These are phyloP conservation scores for Tetracladium setigerum DNA, from an alignment of 495 filamentous ascomycete species.

Conservation along the genomic window DNA sequence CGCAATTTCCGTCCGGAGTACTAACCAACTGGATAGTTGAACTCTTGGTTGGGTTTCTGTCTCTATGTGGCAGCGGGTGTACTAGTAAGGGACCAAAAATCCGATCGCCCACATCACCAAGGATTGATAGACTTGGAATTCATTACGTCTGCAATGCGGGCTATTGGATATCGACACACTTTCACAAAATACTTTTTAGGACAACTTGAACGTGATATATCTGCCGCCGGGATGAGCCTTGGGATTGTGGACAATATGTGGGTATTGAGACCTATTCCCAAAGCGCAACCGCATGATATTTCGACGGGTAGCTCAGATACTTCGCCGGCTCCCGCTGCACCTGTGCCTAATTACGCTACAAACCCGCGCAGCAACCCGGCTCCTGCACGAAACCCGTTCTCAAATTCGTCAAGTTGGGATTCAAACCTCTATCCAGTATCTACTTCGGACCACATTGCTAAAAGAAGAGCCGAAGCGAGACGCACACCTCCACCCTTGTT, in stretches of 20 bases:
- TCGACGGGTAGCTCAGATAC: background rate
- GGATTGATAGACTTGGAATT: constrained; percentile 78
- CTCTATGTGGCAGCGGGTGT: constrained; percentile 89
- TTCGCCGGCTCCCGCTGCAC: background rate
- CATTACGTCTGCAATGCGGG: constrained; percentile 77
- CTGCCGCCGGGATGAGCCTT: constrained; percentile 41
- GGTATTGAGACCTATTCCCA: no score
- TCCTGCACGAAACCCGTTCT: background rate
- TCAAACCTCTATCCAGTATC: background rate
- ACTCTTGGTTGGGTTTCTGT: constrained; percentile 91
- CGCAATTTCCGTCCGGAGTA: background rate
- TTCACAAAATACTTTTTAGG: constrained; percentile 90
- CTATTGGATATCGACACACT: constrained; percentile 76
- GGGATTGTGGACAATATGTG: no score
- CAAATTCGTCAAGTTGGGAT: background rate
- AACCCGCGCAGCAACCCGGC: background rate
- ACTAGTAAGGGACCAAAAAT: constrained; percentile 88
- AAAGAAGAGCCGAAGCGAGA: background rate
- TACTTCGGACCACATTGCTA: background rate
- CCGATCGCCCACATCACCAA: constrained; percentile 67
- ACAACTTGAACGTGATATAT: constrained; percentile 85
- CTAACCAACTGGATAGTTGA: constrained; percentile 54
- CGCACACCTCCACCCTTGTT: background rate
- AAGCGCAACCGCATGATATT: background rate
- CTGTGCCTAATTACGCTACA: background rate